Evolutionary conservation across 2,329 filamentous ascomycete species (phyloP).

Genomic region (Gremmenia infestans): DNA sequence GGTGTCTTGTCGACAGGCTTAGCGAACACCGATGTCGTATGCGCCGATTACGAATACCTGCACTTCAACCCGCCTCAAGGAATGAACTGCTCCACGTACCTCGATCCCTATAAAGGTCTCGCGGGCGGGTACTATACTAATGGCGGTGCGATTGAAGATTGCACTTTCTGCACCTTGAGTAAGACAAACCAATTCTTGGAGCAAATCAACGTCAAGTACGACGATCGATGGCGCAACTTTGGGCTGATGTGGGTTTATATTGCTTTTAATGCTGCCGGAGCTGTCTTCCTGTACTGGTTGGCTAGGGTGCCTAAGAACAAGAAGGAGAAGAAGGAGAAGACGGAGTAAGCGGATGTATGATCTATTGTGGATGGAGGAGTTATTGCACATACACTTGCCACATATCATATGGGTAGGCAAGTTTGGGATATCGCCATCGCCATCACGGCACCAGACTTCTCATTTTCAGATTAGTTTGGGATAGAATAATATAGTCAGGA

Average conservation of each 20-base stretch:
- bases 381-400: background rate
- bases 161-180: slow-evolving; percentile 49
- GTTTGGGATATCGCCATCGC: no score
- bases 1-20: slow-evolving; percentile 66
- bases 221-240: slow-evolving; percentile 34
- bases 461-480: no score
- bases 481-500: no score
- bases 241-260: slow-evolving; percentile 56
- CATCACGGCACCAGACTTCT: no score
- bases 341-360: background rate
- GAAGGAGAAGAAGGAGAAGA: slow-evolving; percentile 4
- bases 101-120: slow-evolving; percentile 38
- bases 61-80: slow-evolving; percentile 55
- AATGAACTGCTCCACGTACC: slow-evolving; percentile 54
- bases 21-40: slow-evolving; percentile 59
- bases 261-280: slow-evolving; percentile 47
- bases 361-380: no score
- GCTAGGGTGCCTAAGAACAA: slow-evolving; percentile 38
- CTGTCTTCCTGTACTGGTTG: slow-evolving; percentile 49
- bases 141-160: slow-evolving; percentile 40
- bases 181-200: slow-evolving; percentile 48
- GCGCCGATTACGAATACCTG: slow-evolving; percentile 64
- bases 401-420: no score
- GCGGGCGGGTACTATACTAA: slow-evolving; percentile 44
- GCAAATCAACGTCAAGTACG: slow-evolving; percentile 46